phyloP scores from a whole-genome alignment of 139 green algal genomes.

The Chlamydomonas sp. region DNA sequence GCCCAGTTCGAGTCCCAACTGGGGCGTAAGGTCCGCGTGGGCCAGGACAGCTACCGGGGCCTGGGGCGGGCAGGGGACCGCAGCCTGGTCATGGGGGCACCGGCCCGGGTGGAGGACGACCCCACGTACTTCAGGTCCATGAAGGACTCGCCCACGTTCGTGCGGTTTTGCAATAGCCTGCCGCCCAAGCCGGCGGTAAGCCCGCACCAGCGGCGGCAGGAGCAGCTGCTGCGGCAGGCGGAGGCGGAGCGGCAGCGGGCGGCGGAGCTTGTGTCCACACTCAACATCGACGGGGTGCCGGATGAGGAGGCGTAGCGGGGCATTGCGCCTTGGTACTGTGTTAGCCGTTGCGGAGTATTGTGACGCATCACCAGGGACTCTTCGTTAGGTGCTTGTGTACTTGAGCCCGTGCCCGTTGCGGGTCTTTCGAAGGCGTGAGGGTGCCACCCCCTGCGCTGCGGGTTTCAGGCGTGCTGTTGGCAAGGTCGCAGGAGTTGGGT shows the following conservation, averaged over 20 bases:
- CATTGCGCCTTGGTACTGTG: no score
- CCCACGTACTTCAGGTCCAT: slow-evolving; percentile 42
- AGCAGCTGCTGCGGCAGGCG: slow-evolving; percentile 5
- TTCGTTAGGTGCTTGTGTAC: no score
- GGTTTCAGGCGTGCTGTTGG: no score
- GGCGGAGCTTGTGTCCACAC: slow-evolving; percentile 29
- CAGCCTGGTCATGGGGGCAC: slow-evolving; percentile 38
- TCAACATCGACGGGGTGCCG: slow-evolving; percentile 22
- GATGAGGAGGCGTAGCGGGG: slow-evolving; percentile 2
- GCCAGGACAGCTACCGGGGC: slow-evolving; percentile 38
- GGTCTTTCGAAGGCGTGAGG: no score
- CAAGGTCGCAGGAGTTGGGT: no score
- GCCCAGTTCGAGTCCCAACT: slow-evolving; percentile 40
- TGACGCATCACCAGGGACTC: no score
- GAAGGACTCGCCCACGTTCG: slow-evolving; percentile 55
- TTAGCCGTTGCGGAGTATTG: no score
- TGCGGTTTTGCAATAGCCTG: slow-evolving; percentile 46
- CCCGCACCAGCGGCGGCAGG: slow-evolving; percentile 45
- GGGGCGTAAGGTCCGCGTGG: slow-evolving; percentile 53
- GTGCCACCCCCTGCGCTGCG: no score
- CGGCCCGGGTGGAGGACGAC: slow-evolving; percentile 49
- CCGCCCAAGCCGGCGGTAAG: slow-evolving; percentile 44
- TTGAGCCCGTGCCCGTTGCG: no score
- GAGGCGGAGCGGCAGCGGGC: slow-evolving; percentile 29
- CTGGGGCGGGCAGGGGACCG: slow-evolving; percentile 47